Percentiles rank a stretch among this genome's conserved stretches.
Conservation (phyloP, 306 rosid species). For the Spatholobus suberectus region DNA sequence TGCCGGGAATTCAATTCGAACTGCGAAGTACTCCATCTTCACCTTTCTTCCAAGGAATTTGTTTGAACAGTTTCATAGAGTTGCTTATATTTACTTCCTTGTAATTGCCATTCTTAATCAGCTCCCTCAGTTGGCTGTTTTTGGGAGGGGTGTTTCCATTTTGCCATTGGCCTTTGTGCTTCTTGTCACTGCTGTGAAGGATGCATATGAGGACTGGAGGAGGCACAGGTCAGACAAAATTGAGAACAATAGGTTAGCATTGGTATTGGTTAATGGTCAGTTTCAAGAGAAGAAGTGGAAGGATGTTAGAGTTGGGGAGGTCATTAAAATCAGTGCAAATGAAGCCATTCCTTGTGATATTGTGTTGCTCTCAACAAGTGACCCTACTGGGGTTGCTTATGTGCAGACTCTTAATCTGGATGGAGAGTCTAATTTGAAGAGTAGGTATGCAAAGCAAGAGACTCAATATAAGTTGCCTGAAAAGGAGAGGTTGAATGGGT, state of each 20-base stretch:
- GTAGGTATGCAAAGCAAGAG: conserved; percentile 92
- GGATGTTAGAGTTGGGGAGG: conserved; percentile 80
- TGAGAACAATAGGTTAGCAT: conserved; percentile 85
- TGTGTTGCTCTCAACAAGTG: conserved; percentile 91
- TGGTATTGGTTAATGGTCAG: conserved; percentile 63
- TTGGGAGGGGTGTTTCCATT: conserved; percentile 82
- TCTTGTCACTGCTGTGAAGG: conserved; percentile 88
- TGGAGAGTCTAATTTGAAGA: conserved; percentile 97
- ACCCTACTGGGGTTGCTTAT: conserved; percentile 93
- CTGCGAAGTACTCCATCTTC: conserved; percentile 70
- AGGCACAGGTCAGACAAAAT: conserved; percentile 80
- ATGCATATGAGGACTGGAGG: conserved; percentile 90
- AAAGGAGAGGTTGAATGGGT: conserved; percentile 62
- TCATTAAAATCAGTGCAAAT: conserved; percentile 64
- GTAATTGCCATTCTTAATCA: conserved; percentile 89
- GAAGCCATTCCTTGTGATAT: conserved; percentile 92
- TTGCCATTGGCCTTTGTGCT: conserved; percentile 86
- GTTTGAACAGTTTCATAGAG: conserved; percentile 96
- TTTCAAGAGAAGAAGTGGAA: conserved; percentile 75
- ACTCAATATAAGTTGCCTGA: conserved; percentile 70
- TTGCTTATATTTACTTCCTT: conserved; percentile 91
- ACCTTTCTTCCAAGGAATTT: conserved; percentile 88
- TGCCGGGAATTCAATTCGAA: conserved; percentile 71
- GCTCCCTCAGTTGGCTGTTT: conserved; percentile 94
- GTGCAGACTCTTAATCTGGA: conserved; percentile 92